Percentiles rank a stretch among this genome's conserved stretches.
Evolutionary conservation across 1,284 basidiomycete genomes (phyloP).

Genomic region (Trichosporon asahii): DNA sequence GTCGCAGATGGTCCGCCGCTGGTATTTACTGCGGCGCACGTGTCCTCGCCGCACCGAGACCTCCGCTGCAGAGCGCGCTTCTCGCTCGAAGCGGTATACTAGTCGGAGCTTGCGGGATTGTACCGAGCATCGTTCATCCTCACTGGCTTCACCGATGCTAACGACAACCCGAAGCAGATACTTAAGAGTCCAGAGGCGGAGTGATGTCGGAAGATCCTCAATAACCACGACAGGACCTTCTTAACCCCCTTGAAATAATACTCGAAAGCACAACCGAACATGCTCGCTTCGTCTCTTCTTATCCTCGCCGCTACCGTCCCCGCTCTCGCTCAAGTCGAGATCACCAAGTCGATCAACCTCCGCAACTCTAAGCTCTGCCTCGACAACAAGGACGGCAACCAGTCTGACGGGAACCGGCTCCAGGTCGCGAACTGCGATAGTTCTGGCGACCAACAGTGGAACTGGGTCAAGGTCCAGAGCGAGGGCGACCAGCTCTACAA

Average conservation of each 20-base stretch:
- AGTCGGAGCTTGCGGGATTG: no score
- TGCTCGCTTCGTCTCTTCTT: neutral
- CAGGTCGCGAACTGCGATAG: neutral
- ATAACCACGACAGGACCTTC: neutral
- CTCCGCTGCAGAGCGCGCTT: neutral
- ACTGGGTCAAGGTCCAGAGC: neutral
- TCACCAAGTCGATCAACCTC: neutral
- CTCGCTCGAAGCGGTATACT: neutral
- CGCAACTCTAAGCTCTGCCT: neutral
- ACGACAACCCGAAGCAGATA: neutral
- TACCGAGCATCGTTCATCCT: no score
- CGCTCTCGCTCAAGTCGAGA: neutral
- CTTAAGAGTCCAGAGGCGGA: neutral
- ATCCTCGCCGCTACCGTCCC: neutral
- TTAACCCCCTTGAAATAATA: no score
- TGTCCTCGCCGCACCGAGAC: neutral
- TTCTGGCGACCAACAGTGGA: neutral
- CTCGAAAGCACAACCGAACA: neutral
- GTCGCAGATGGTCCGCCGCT: neutral
- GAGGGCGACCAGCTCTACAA: neutral
- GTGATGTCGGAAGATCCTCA: neutral
- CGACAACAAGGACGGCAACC: neutral
- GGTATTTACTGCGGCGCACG: neutral
- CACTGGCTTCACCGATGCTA: neutral
- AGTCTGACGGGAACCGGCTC: neutral